These are phyloP conservation scores for Cladosporium oxysporum DNA, from an alignment of 2,329 filamentous ascomycete genomes.

Conservation along the genomic window DNA sequence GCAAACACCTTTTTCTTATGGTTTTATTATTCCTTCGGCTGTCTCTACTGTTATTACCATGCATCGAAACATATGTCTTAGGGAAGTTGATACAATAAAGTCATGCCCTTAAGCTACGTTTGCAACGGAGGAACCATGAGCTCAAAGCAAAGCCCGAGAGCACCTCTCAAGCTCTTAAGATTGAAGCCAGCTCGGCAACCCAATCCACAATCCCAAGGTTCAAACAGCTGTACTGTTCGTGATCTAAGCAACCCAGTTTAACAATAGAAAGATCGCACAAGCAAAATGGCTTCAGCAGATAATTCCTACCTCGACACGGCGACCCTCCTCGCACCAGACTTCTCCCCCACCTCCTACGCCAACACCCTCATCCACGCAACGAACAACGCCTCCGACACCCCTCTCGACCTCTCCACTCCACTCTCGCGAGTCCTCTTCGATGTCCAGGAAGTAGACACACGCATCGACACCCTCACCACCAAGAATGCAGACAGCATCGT, in stretches of 20 bases:
- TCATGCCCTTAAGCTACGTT: not conserved
- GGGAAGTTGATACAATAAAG: too few species aligned
- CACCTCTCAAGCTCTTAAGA: not conserved
- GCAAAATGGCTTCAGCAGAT: slow-evolving; percentile 12
- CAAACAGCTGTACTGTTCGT: not conserved
- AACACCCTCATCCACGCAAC: slow-evolving; percentile 86
- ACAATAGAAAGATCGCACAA: not conserved
- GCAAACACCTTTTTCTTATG: not conserved
- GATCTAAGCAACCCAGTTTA: not conserved
- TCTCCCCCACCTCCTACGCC: slow-evolving; percentile 79
- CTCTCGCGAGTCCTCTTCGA: slow-evolving; percentile 94
- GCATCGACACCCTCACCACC: slow-evolving; percentile 87
- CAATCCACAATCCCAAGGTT: not conserved
- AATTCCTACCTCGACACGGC: slow-evolving; percentile 86
- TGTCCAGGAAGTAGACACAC: slow-evolving; percentile 93
- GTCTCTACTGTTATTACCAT: not conserved
- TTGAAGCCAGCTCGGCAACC: slow-evolving; percentile 6
- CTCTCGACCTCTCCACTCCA: slow-evolving; percentile 90
- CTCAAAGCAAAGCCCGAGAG: not conserved
- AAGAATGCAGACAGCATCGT: slow-evolving; percentile 80
- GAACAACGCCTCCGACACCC: slow-evolving; percentile 87
- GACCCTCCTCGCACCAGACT: slow-evolving; percentile 79
- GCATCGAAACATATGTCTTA: not conserved
- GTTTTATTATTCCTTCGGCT: not conserved
- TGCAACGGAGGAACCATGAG: not conserved